phyloP scores from a whole-genome alignment of 176 grass and related monocot species.

The Poa pratensis region DNA sequence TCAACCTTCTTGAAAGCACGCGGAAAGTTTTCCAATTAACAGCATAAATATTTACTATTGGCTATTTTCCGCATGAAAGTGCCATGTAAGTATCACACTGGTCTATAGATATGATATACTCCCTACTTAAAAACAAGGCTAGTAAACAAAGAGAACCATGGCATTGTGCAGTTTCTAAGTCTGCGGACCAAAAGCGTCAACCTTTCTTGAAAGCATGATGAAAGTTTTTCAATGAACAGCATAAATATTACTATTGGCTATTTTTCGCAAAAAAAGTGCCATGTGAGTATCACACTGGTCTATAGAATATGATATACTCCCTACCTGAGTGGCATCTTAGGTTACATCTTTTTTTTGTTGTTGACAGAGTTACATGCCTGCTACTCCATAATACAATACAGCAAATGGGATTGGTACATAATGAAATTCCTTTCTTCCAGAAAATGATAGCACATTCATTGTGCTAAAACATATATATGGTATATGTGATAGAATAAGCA shows the following conservation, averaged over 20 bases:
- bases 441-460: constrained; percentile 17
- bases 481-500: background rate
- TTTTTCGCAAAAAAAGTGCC: background rate
- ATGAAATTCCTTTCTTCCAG: constrained; percentile 14
- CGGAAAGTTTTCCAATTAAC: background rate
- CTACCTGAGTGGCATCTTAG: constrained; percentile 10
- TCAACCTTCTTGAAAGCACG: constrained; percentile 27
- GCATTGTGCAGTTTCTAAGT: background rate
- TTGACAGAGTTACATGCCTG: background rate
- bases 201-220: background rate
- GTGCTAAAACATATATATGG: background rate
- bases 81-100: background rate
- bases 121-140: background rate
- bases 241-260: background rate
- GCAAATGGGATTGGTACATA: background rate
- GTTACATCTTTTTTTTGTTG: background rate
- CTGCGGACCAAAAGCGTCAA: constrained; percentile 14
- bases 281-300: constrained; percentile 1
- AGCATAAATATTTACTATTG: background rate
- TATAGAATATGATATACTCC: constrained; percentile 21
- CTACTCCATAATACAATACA: background rate
- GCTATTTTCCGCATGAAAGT: background rate
- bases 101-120: constrained; percentile 12
- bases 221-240: constrained; percentile 5
- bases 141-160: background rate